phyloP scores from a whole-genome alignment of 257 asterid species.

The Nyctanthes arbortristis region DNA sequence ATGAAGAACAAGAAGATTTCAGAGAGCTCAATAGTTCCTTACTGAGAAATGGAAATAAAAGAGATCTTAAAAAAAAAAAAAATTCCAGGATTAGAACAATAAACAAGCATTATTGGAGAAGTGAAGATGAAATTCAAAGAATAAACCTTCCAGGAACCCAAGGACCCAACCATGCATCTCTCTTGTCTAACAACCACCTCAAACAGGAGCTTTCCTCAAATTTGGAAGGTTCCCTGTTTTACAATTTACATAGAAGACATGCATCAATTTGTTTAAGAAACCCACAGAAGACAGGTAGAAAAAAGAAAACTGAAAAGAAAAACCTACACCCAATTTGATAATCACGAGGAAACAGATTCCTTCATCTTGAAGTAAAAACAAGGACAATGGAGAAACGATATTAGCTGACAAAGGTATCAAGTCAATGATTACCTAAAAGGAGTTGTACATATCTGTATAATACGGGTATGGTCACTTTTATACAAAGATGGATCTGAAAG shows the following conservation, averaged over 20 bases:
- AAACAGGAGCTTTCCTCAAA: constrained; percentile 95
- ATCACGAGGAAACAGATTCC: constrained; percentile 16
- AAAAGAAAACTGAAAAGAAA: too few relatives aligned
- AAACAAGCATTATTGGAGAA: constrained; percentile 8
- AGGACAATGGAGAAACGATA: constrained; percentile 10
- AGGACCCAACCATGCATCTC: constrained; percentile 99
- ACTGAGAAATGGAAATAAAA: constrained; percentile 13
- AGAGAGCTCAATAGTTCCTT: constrained; percentile 19
- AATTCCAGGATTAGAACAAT: too few relatives aligned
- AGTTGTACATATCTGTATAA: constrained; percentile 79
- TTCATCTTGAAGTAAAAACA: constrained; percentile 5
- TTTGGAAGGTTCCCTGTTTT: constrained; percentile 78
- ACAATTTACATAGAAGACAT: constrained; percentile 26
- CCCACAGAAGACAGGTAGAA: too few relatives aligned
- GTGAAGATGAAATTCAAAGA: constrained; percentile 15
- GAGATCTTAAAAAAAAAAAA: constrained; percentile 20
- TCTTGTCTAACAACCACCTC: constrained; percentile 85
- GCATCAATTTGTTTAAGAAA: constrained; percentile 23
- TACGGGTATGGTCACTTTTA: constrained; percentile 76
- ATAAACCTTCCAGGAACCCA: constrained; percentile 98
- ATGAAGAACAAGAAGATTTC: constrained; percentile 22
- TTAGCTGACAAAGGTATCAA: constrained; percentile 16
- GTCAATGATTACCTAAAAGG: constrained; percentile 78
- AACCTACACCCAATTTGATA: constrained; percentile 10
- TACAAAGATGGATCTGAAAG: constrained; percentile 84